Base-by-base conservation (phyloP, 2,329 filamentous ascomycete genomes). In the Pseudocercospora fijiensis region DNA sequence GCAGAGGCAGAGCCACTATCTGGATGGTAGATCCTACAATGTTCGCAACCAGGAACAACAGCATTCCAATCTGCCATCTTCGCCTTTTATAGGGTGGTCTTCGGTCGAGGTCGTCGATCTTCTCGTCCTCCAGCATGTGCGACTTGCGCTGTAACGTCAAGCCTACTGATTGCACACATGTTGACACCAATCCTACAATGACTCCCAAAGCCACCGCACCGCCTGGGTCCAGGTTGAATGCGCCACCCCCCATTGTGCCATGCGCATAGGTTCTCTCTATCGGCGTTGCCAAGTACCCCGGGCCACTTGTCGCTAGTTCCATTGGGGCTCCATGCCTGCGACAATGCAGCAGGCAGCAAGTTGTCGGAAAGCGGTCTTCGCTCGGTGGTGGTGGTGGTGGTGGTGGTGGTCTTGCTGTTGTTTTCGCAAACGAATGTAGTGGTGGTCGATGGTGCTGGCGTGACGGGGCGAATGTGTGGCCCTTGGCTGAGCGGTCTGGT, bases 101-200 rank as follows among this genome's bases (percentile, higher is more conserved):
- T 70, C 90, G 88, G 65, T 88, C 82, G 78, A 95, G 87, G 76
- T 91, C 89, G 28, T 84, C 82, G 58, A 87, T 86, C 78, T 96
- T 96, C 81, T 96, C 92, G 80, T 99, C 95, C 82, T 99, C 95
- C 75, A 98, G 88, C 70, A 99, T 89, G 80, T 99, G 95, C 68
- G 95, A 98, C 80, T 99, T 98, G 76, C 95, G 91, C 80, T 99
- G 95, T 26, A 99, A 85, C 30, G 95, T 99, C 69, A 99, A 85
- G 70, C 95, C 95, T 72, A 99, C 83, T 77, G 93, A 96, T 78
- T 99, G 95, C 24, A 98, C 86, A 76, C 92, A 95, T 65, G 95
- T 97, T 63, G 94, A 98, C 71, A 97, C 77, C 69, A 99, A 85
- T 72, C 95, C 95, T 75, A 97, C 94, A 68, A 97, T 79, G 75